Percentiles rank a stretch among this genome's conserved stretches.
These are phyloP conservation scores for Suillus sp. DNA, from an alignment of 768 basidiomycete genomes.

Conservation along the genomic window DNA sequence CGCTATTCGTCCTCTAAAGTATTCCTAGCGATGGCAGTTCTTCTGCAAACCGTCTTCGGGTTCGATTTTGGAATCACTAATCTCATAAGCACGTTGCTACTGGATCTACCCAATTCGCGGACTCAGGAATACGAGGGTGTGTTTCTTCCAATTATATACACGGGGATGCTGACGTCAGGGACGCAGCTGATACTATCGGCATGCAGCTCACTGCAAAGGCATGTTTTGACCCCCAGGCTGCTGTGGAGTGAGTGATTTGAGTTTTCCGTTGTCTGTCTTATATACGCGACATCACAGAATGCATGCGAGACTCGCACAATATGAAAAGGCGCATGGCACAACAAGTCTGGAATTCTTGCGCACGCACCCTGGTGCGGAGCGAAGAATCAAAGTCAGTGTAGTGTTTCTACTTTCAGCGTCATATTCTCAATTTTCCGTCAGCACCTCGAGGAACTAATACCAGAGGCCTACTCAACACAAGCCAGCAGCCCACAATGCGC, in stretches of 20 bases:
- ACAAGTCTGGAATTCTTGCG: constrained; percentile 59
- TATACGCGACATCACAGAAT: constrained; percentile 46
- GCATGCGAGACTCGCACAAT: constrained; percentile 63
- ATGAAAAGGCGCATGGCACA: constrained; percentile 46
- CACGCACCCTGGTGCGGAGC: constrained; percentile 80
- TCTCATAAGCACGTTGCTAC: constrained; percentile 49
- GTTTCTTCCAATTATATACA: not conserved
- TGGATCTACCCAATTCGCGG: constrained; percentile 83
- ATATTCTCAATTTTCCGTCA: constrained; percentile 22
- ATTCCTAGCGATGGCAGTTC: constrained; percentile 39
- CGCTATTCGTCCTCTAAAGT: constrained; percentile 45
- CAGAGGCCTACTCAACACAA: constrained; percentile 57
- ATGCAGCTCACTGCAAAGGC: constrained; percentile 77
- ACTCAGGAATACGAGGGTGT: constrained; percentile 80
- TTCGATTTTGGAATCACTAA: constrained; percentile 56
- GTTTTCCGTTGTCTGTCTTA: constrained; percentile 4
- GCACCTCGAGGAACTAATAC: constrained; percentile 56
- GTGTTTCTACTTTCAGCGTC: not conserved
- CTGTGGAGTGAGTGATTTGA: constrained; percentile 57
- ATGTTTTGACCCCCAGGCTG: constrained; percentile 82
- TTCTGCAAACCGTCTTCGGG: constrained; percentile 52
- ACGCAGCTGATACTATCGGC: constrained; percentile 82
- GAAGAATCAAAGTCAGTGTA: constrained; percentile 65
- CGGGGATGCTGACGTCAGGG: not conserved
- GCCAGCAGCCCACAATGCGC: constrained; percentile 60